Evolutionary conservation across 176 grass and related monocot genomes (phyloP).

Genomic region (Puya raimondii): DNA sequence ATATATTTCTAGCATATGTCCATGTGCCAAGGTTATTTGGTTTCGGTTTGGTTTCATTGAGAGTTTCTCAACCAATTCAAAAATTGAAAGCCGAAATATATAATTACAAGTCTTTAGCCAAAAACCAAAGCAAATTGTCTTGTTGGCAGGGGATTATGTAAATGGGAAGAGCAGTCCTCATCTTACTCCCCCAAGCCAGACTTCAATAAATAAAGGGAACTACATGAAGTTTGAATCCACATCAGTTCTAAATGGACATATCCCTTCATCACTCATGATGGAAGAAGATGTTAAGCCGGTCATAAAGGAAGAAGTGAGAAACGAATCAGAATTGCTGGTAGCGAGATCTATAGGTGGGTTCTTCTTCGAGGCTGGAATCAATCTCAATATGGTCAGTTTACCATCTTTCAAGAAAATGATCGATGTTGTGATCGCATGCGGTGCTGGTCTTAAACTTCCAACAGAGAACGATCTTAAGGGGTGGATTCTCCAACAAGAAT

Average conservation of each 20-base stretch:
- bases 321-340: constrained; percentile 21
- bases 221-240: background rate
- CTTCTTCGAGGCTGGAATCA: constrained; percentile 58
- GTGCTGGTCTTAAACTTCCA: constrained; percentile 27
- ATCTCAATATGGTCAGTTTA: constrained; percentile 37
- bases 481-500: constrained; percentile 49
- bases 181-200: background rate
- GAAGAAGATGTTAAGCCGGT: constrained; percentile 13
- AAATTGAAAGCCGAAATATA: too few relatives aligned
- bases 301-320: constrained; percentile 17
- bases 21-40: too few relatives aligned
- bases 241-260: background rate
- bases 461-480: constrained; percentile 33
- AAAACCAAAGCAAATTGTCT: too few relatives aligned
- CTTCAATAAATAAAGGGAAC: background rate
- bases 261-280: background rate
- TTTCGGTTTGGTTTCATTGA: background rate
- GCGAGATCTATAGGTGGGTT: constrained; percentile 57
- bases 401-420: constrained; percentile 55
- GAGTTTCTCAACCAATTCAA: background rate
- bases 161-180: background rate
- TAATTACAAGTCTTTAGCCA: too few relatives aligned
- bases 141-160: background rate
- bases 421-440: constrained; percentile 29
- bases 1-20: too few relatives aligned